A percentile compares a stretch with the other conserved stretches of the same genome.
Evolutionary conservation across 805 yeast genomes (phyloP).

Genomic region (Grigorovia humatica): DNA sequence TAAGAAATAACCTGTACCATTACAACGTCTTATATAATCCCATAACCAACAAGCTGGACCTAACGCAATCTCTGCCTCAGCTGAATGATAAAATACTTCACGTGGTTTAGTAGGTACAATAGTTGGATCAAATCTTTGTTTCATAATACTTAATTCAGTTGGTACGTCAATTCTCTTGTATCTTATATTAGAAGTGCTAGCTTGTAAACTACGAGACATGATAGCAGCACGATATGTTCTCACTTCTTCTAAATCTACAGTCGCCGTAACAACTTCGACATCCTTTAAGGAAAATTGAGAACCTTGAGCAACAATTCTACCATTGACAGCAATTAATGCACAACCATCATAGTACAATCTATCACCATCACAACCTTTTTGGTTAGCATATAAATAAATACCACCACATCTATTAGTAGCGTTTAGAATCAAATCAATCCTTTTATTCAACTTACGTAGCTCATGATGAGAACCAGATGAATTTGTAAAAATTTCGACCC

Average conservation of each 20-base stretch:
- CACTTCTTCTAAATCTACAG: slow-evolving; percentile 87
- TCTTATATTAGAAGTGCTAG: slow-evolving; percentile 29
- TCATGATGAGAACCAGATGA: slow-evolving; percentile 98
- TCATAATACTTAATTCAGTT: slow-evolving; percentile 54
- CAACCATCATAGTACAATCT: slow-evolving; percentile 94
- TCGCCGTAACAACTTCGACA: slow-evolving; percentile 92
- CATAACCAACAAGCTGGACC: slow-evolving; percentile 99
- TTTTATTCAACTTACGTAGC: slow-evolving; percentile 73
- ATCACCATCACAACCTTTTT: slow-evolving; percentile 98
- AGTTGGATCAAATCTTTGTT: slow-evolving; percentile 48
- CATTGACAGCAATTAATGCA: slow-evolving; percentile 88
- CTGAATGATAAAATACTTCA: slow-evolving; percentile 54
- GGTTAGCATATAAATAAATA: slow-evolving; percentile 84
- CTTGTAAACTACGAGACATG: slow-evolving; percentile 70
- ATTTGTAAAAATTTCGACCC: slow-evolving; percentile 94
- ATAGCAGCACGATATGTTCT: slow-evolving; percentile 63
- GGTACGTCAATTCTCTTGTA: slow-evolving; percentile 50
- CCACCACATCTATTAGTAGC: slow-evolving; percentile 98
- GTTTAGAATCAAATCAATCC: slow-evolving; percentile 76
- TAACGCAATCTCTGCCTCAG: slow-evolving; percentile 93
- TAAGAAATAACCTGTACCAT: slow-evolving; percentile 81
- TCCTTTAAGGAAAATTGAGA: slow-evolving; percentile 81
- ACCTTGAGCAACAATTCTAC: slow-evolving; percentile 86
- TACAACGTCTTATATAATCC: slow-evolving; percentile 91
- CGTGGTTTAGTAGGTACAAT: slow-evolving; percentile 46